phyloP scores from a whole-genome alignment of 805 yeast species.

The Candida dajiaensis region DNA sequence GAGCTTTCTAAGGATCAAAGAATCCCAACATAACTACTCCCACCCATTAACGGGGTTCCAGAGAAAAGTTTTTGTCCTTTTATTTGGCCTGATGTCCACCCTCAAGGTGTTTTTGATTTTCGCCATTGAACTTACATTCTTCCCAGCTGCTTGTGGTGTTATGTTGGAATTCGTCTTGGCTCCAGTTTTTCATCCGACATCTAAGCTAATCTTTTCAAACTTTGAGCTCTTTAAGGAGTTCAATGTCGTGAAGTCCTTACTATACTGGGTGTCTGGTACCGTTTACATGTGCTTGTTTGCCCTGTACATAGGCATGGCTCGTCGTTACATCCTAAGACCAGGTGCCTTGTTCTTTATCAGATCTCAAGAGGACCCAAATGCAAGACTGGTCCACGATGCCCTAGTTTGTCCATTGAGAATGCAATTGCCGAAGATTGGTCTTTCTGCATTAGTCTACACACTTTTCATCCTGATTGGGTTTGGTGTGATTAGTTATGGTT shows the following conservation, averaged over 20 bases:
- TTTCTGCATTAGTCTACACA: slow-evolving; percentile 72
- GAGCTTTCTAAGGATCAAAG: slow-evolving; percentile 27
- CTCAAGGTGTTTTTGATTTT: slow-evolving; percentile 72
- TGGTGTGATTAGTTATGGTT: slow-evolving; percentile 36
- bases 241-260: not conserved
- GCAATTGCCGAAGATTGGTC: slow-evolving; percentile 65
- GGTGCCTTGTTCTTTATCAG: slow-evolving; percentile 90
- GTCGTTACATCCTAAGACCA: slow-evolving; percentile 66
- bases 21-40: slow-evolving; percentile 22
- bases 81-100: slow-evolving; percentile 55
- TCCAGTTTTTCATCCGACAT: slow-evolving; percentile 40
- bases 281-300: slow-evolving; percentile 85
- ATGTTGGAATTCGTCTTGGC: slow-evolving; percentile 63
- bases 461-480: slow-evolving; percentile 69
- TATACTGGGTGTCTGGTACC: slow-evolving; percentile 68
- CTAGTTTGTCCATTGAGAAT: slow-evolving; percentile 65
- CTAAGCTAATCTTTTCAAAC: slow-evolving; percentile 1
- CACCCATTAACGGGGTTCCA: slow-evolving; percentile 45
- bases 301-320: slow-evolving; percentile 75
- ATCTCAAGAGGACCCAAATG: slow-evolving; percentile 91
- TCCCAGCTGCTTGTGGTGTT: slow-evolving; percentile 84
- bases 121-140: slow-evolving; percentile 71
- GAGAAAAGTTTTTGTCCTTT: slow-evolving; percentile 43
- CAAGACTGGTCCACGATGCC: slow-evolving; percentile 82
- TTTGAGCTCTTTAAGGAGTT: not conserved